Conservation (phyloP, 441 rosid species). For the Francoa sonchifolia region DNA sequence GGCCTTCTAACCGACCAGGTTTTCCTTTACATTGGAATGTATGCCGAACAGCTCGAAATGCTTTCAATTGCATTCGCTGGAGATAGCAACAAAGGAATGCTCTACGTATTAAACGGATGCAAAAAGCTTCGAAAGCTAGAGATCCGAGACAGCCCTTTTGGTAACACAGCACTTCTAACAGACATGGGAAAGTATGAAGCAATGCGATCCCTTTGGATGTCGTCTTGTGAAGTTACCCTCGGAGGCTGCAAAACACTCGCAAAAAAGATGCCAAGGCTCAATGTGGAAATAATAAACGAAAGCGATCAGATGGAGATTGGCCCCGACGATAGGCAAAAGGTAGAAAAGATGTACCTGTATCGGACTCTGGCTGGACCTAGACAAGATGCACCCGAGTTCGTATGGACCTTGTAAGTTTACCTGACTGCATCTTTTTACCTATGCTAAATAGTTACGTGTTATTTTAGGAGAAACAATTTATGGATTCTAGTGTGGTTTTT, state of each 20-base stretch:
- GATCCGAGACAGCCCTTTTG: conserved; percentile 77
- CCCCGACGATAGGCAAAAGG: conserved; percentile 38
- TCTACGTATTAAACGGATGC: conserved; percentile 69
- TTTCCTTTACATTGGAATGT: conserved; percentile 70
- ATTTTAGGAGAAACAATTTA: conserved; percentile 23
- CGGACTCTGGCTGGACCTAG: conserved; percentile 64
- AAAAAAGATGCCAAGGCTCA: conserved; percentile 55
- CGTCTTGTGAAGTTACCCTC: conserved; percentile 73
- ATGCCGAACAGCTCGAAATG: conserved; percentile 77
- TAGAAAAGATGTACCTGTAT: conserved; percentile 74
- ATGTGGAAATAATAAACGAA: conserved; percentile 72
- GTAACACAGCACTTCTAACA: conserved; percentile 61
- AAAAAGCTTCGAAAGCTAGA: conserved; percentile 76
- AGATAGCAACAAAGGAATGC: conserved; percentile 68
- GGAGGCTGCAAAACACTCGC: conserved; percentile 75
- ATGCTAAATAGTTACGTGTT: conserved; percentile 6
- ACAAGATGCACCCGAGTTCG: conserved; percentile 63
- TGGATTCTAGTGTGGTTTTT: conserved; percentile 19
- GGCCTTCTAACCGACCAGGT: conserved; percentile 73
- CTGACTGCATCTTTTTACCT: conserved; percentile 1
- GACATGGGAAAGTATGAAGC: conserved; percentile 86
- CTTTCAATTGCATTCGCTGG: conserved; percentile 91
- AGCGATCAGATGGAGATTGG: conserved; percentile 22
- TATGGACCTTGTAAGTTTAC: conserved; percentile 44
- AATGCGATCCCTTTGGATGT: conserved; percentile 99